These are phyloP conservation scores for Aspergillus tanneri DNA, from an alignment of 2,329 filamentous ascomycete species.

Conservation along the genomic window DNA sequence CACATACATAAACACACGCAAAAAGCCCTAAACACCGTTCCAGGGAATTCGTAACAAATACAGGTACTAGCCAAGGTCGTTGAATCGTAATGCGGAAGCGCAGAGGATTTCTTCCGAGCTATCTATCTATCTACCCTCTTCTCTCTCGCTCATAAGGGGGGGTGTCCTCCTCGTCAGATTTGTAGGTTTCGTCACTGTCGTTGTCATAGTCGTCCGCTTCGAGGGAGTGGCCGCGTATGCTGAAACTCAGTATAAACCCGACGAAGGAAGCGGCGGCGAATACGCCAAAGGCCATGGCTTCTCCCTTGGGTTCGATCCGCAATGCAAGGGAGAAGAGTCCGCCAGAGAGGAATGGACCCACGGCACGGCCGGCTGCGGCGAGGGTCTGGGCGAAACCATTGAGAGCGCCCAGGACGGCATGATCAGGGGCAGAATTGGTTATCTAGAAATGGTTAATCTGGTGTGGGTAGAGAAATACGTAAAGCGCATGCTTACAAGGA, in stretches of 20 bases:
- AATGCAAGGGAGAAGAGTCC: slow-evolving; percentile 79
- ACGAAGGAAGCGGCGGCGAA: slow-evolving; percentile 80
- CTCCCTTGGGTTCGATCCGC: slow-evolving; percentile 73
- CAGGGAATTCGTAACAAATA: too few species aligned
- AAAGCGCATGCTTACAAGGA: slow-evolving; percentile 64
- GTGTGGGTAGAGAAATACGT: not conserved
- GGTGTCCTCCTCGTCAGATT: slow-evolving; percentile 48
- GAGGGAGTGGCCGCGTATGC: slow-evolving; percentile 64
- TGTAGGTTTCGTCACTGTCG: slow-evolving; percentile 42
- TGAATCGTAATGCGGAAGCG: too few species aligned
- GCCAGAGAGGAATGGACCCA: slow-evolving; percentile 85
- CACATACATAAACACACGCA: too few species aligned
- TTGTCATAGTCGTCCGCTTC: slow-evolving; percentile 59
- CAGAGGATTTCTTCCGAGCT: too few species aligned
- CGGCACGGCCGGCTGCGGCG: slow-evolving; percentile 82
- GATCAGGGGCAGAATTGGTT: slow-evolving; percentile 86
- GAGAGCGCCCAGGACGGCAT: slow-evolving; percentile 80
- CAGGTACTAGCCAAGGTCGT: too few species aligned
- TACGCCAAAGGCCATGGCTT: slow-evolving; percentile 79
- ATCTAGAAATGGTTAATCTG: slow-evolving; percentile 58
- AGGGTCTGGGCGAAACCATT: slow-evolving; percentile 94
- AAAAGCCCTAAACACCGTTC: too few species aligned
- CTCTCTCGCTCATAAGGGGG: not conserved
- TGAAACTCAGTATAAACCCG: slow-evolving; percentile 76
- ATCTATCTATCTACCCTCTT: too few species aligned